Evolutionary conservation across 495 filamentous ascomycete genomes (phyloP), one percentile per base, ranked within the genome.

Genomic region (Penicillium dipodomyicola): DNA sequence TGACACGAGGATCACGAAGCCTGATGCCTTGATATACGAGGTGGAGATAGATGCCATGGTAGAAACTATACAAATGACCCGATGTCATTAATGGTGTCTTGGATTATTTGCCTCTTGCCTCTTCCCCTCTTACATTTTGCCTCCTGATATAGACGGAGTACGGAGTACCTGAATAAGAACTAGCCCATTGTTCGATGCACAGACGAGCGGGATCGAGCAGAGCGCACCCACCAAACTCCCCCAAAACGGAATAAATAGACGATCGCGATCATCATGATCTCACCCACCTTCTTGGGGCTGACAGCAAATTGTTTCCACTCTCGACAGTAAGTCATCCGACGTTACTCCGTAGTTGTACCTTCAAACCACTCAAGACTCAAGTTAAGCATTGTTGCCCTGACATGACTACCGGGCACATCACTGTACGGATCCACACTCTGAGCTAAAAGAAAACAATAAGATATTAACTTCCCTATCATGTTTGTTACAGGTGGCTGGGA

Each of bases 241-340:
- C 53, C 9, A 52, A 48, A 65, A 60, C 10, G 65, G 65, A 57
- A 62, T 39, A 58, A 67, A 40, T 67, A 67, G 59, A 67, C 65
- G 65, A 67, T 65, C 62, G 41, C 27, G 54, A 53, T 58, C 62
- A 67, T 58, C 33, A 51, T 58, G 65, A 58, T 56, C 52, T 54
- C 56, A 58, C 27, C 27, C 27, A 23, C 22, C 22, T 23, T 29
- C 27, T 27, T 42, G 49, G 33, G 49, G 29, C 25, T 37, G 41
- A 32, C 49, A 11, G 23, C 49, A 9, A 15, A 33, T 20, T 27
- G 20, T 55, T 46, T 23, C 42, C 33, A 49, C 32, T 40, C 15
- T 49, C 49, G 22, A 41, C 23, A 17, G 23, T 39, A 39, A 7
- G 35, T 39, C 35, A n/a, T 15, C 33, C 14, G 33, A 37, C 29